Percentiles rank a stretch among this genome's conserved stretches.
These are phyloP conservation scores for Zygotorulaspora danielsina DNA, from an alignment of 805 yeast species.

Conservation along the genomic window DNA sequence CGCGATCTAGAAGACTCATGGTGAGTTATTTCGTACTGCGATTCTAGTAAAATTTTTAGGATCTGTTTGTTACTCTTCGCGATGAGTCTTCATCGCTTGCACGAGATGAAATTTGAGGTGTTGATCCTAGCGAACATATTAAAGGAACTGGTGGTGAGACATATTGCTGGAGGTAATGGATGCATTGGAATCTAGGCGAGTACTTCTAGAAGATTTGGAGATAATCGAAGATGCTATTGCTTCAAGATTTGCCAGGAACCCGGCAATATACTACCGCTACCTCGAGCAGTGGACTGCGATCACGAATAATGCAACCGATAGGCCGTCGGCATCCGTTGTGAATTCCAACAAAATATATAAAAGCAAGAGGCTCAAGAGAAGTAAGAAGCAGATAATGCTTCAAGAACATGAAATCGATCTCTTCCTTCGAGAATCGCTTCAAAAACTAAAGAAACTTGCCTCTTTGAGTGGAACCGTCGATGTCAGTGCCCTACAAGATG, in stretches of 20 bases:
- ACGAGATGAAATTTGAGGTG: too few species aligned
- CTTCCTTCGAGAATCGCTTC: conserved; percentile 47
- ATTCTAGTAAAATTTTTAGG: too few species aligned
- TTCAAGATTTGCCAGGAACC: conserved; percentile 58
- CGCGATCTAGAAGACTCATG: too few species aligned
- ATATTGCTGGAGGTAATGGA: too few species aligned
- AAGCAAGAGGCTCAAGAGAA: conserved; percentile 40
- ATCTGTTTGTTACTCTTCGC: too few species aligned
- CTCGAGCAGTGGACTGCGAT: conserved; percentile 9
- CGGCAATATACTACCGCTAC: conserved; percentile 44
- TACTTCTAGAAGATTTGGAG: conserved; percentile 60
- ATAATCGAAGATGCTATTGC: conserved; percentile 63
- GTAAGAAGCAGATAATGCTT: conserved; percentile 45
- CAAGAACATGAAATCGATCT: conserved; percentile 65
- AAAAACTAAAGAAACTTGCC: conserved; percentile 28
- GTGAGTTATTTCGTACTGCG: too few species aligned
- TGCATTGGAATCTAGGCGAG: conserved; percentile 38
- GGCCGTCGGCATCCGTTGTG: conserved; percentile 14
- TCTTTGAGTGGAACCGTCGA: conserved; percentile 25
- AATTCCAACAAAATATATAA: conserved; percentile 34
- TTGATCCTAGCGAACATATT: too few species aligned
- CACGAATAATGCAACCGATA: conserved; percentile 7
- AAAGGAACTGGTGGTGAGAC: too few species aligned
- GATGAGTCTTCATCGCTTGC: too few species aligned
- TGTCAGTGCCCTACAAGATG: conserved; percentile 31